phyloP scores from a whole-genome alignment of 164 flowering plant species.

The Akebia trifoliata region DNA sequence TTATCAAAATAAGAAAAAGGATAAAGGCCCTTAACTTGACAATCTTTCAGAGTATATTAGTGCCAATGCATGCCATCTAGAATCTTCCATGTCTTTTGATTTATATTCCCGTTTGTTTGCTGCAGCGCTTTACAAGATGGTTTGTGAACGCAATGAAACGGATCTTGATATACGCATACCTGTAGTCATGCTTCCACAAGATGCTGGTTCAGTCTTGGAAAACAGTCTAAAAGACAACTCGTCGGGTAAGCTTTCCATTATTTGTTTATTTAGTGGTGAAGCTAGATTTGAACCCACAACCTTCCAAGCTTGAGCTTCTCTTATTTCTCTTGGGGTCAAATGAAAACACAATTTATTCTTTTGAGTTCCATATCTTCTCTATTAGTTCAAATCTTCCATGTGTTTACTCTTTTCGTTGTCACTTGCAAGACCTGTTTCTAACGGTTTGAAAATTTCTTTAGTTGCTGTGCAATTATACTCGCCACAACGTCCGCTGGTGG shows the following conservation, averaged over 20 bases:
- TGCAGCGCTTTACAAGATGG: conserved; percentile 97
- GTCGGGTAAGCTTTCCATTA: conserved; percentile 50
- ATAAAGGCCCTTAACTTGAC: too few species aligned
- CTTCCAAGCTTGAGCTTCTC: too few species aligned
- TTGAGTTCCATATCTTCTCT: too few species aligned
- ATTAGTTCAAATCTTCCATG: too few species aligned
- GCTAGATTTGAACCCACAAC: too few species aligned
- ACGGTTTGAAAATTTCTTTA: conserved; percentile 22
- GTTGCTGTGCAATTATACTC: conserved; percentile 93
- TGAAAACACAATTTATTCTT: too few species aligned
- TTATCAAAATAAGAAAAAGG: too few species aligned
- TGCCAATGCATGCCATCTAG: too few species aligned
- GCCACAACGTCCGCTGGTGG: conserved; percentile 78
- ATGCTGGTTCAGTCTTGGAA: conserved; percentile 79
- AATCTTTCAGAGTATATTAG: too few species aligned
- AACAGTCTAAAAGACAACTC: conserved; percentile 37
- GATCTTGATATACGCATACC: conserved; percentile 71
- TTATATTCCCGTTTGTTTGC: conserved; percentile 2
- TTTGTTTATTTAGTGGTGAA: too few species aligned
- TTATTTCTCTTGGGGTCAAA: neutral
- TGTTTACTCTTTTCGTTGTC: neutral
- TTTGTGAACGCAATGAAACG: conserved; percentile 81
- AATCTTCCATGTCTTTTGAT: neutral
- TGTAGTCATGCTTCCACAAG: conserved; percentile 90
- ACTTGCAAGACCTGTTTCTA: conserved; percentile 6